Base-by-base conservation (phyloP, 2,329 filamentous ascomycete genomes). In the Epichloe aotearoae region DNA sequence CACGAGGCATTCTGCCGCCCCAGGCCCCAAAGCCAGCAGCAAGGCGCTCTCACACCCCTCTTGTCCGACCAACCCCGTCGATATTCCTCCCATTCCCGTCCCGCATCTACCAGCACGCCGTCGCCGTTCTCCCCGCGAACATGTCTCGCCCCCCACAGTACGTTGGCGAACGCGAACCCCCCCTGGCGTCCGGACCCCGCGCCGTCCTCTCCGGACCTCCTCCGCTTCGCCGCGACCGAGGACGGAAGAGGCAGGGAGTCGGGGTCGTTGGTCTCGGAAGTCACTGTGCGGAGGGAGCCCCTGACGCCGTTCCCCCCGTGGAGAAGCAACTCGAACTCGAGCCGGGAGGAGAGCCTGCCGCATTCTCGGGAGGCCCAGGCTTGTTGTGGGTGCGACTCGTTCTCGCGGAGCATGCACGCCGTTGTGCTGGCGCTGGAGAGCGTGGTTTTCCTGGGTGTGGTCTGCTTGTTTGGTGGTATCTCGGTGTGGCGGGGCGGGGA, bases 291-390 rank as follows among this genome's bases (percentile, higher is more conserved):
- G 1, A 47, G 52, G 5, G 56, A 58, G 3, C 62, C 61, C 0
- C 50, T 63, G 3, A 63, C 60, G 1, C 59, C 58, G 4, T 64
- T 64, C 30, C 62, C 62, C 62, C 59, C 2, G 7, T 61, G 58
- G 58, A 47, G 52, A 1, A 51, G 52, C 8, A 55, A 53, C 5
- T 52, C 55, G 1, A 55, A 53, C 5, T 52, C 55, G 1, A 30
- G 26, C 26, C 26, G 26, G 26, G 26, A 30, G 26, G 26, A 10
- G 26, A 30, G 26, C 3, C 26, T 30, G 26, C 26, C 26, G 26
- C 26, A 11, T 11, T 11, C 26, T 3, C 8, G 26, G 0, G 26
- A 30, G 26, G 3, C 8, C 26, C 26, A 4, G 26, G 26, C 26
- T 30, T 10, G 26, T 10, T 10, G 8, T 4, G 26, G 26, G 8